Conservation (phyloP, 352 stramenopile genomes). For the Blastocystis sp. region DNA sequence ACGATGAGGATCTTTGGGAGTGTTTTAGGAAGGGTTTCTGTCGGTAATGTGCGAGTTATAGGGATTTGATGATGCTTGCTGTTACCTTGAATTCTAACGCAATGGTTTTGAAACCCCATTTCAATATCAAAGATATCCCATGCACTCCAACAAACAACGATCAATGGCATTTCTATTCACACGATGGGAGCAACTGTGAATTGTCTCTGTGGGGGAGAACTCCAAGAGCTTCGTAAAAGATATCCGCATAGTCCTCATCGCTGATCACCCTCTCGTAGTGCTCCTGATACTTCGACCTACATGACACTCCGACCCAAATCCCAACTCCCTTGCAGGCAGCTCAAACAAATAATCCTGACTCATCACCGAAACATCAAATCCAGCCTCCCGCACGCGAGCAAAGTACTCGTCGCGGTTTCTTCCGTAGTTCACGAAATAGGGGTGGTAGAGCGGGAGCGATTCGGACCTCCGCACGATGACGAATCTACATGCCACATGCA, state of each 20-base stretch:
- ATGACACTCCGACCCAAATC: background rate
- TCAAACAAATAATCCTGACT: background rate
- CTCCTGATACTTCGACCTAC: background rate
- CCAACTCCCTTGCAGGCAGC: background rate
- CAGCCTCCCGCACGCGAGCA: background rate
- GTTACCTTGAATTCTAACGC: too few relatives aligned
- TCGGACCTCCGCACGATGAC: background rate
- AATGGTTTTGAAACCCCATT: too few relatives aligned
- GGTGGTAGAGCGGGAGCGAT: background rate
- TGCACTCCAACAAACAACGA: too few relatives aligned
- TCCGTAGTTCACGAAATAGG: slow-evolving; percentile 15
- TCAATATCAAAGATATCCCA: too few relatives aligned
- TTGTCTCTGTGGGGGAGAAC: background rate
- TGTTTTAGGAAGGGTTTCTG: too few relatives aligned
- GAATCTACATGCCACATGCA: background rate
- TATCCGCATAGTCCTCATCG: background rate
- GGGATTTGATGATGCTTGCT: too few relatives aligned
- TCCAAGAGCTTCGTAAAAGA: background rate
- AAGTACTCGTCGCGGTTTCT: background rate
- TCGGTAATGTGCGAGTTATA: too few relatives aligned
- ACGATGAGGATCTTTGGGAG: too few relatives aligned
- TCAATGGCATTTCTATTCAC: background rate
- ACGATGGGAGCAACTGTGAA: background rate
- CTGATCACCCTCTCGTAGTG: background rate
- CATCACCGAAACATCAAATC: background rate